Evolutionary conservation across 495 filamentous ascomycete species (phyloP).

Genomic region (Sphaerosporella brunnea): DNA sequence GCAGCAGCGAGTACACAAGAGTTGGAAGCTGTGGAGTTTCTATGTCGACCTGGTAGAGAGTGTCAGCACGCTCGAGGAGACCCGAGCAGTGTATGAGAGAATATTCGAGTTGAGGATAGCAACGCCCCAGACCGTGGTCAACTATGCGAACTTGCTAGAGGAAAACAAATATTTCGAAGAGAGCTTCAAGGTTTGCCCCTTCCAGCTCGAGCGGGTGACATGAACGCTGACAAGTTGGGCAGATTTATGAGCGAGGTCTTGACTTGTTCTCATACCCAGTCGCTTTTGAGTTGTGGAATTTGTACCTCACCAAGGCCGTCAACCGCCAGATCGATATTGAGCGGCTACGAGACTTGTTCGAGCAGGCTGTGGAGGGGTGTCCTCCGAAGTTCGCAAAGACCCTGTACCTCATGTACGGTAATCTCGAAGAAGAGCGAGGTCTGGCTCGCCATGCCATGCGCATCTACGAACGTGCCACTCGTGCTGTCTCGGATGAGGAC

Average conservation of each 20-base stretch:
- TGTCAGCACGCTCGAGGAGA: constrained; percentile 79
- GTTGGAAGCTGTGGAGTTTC: constrained; percentile 99
- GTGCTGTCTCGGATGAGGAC: constrained; percentile 89
- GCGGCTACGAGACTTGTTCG: constrained; percentile 83
- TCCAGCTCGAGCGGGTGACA: neutral
- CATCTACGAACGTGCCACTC: constrained; percentile 94
- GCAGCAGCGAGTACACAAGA: constrained; percentile 94
- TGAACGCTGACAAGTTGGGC: neutral
- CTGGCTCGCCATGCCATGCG: constrained; percentile 96
- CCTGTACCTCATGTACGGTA: constrained; percentile 96
- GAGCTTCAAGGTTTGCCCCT: constrained; percentile 51
- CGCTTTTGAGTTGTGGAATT: constrained; percentile 96
- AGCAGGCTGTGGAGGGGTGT: constrained; percentile 87
- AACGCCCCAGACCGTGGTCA: constrained; percentile 94
- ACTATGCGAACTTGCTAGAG: constrained; percentile 91
- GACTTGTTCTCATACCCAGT: constrained; percentile 96
- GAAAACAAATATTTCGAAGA: constrained; percentile 95
- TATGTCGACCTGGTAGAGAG: constrained; percentile 97
- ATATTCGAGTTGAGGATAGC: constrained; percentile 98
- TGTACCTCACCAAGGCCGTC: constrained; percentile 93
- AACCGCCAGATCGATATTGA: constrained; percentile 92
- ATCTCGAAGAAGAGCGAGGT: constrained; percentile 88
- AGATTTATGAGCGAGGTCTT: constrained; percentile 82
- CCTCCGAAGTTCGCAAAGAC: constrained; percentile 92
- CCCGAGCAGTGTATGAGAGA: constrained; percentile 80